Percentiles rank a stretch among this genome's conserved stretches.
phyloP scores from a whole-genome alignment of 192 early-diverging fungal species.

The Pecoramyces ruminantium region DNA sequence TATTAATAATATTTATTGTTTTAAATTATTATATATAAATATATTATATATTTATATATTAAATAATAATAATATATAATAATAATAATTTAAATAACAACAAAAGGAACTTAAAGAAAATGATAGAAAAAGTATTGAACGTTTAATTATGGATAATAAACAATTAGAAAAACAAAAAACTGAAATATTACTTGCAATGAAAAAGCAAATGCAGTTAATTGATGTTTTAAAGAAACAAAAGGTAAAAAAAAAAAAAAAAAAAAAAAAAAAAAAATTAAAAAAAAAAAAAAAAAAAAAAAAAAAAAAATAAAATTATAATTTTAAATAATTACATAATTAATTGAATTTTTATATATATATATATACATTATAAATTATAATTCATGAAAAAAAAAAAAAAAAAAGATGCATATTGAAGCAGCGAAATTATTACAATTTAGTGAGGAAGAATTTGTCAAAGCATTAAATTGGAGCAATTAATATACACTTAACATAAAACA shows the following conservation, averaged over 20 bases:
- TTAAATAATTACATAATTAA: too few species aligned
- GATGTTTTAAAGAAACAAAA: constrained; percentile 36
- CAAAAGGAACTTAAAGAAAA: background rate
- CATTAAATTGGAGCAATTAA: constrained; percentile 7
- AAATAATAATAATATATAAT: background rate
- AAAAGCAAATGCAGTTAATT: constrained; percentile 28
- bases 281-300: too few species aligned
- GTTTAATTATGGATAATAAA: constrained; percentile 19
- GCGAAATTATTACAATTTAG: constrained; percentile 27
- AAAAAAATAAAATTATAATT: too few species aligned
- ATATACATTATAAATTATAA: background rate
- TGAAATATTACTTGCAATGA: constrained; percentile 26
- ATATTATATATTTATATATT: too few species aligned
- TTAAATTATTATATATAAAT: too few species aligned
- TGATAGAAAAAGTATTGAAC: background rate
- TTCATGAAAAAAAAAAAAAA: background rate
- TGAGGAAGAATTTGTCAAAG: constrained; percentile 26
- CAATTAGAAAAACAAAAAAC: constrained; percentile 24
- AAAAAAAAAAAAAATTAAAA: too few species aligned
- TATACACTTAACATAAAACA: too few species aligned
- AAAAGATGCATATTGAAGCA: constrained; percentile 25
- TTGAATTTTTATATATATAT: background rate
- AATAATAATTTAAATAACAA: background rate
- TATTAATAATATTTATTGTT: too few species aligned
- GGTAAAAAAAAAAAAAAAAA: constrained; percentile 9